These are phyloP conservation scores for Amesomyces nigricolor DNA, from an alignment of 2,329 filamentous ascomycete genomes.

Conservation along the genomic window DNA sequence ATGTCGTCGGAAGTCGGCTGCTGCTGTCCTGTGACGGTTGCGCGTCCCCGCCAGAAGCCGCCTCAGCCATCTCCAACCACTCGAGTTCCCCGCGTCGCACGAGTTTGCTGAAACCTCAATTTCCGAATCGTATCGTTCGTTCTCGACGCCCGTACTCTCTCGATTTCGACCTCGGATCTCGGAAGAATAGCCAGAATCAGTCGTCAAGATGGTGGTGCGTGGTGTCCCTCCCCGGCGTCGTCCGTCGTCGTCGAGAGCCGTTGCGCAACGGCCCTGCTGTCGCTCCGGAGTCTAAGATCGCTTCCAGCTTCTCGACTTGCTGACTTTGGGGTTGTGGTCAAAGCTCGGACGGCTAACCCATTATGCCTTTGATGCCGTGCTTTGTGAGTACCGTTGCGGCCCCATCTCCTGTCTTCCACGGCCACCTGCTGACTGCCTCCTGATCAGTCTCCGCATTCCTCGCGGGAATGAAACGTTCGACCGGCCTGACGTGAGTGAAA, in stretches of 20 bases:
- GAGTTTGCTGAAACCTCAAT: not conserved
- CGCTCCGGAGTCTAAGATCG: conserved; percentile 36
- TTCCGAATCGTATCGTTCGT: not conserved
- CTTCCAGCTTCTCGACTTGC: conserved; percentile 57
- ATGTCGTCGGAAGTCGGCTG: not conserved
- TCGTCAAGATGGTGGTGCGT: conserved; percentile 30
- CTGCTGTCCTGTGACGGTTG: conserved; percentile 11
- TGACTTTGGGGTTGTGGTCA: conserved; percentile 62
- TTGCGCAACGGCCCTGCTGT: conserved; percentile 16
- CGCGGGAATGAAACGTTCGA: conserved; percentile 94
- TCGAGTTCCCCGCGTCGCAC: conserved; percentile 1
- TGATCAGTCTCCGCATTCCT: conserved; percentile 85
- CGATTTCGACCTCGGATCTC: conserved; percentile 1
- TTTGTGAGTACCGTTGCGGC: conserved; percentile 54
- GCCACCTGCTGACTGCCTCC: not conserved
- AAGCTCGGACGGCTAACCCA: conserved; percentile 91
- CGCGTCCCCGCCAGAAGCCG: conserved; percentile 1
- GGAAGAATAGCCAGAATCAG: conserved; percentile 1
- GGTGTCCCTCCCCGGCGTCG: conserved; percentile 5
- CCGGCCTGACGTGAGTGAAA: conserved; percentile 85
- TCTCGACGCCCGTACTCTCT: conserved; percentile 1
- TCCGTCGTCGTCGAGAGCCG: conserved; percentile 11
- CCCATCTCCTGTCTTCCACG: not conserved
- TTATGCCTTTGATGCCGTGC: conserved; percentile 92
- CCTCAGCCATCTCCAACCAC: conserved; percentile 5